Evolutionary conservation across 2,329 filamentous ascomycete species (phyloP).

Genomic region (Trichoderma asperellum): DNA sequence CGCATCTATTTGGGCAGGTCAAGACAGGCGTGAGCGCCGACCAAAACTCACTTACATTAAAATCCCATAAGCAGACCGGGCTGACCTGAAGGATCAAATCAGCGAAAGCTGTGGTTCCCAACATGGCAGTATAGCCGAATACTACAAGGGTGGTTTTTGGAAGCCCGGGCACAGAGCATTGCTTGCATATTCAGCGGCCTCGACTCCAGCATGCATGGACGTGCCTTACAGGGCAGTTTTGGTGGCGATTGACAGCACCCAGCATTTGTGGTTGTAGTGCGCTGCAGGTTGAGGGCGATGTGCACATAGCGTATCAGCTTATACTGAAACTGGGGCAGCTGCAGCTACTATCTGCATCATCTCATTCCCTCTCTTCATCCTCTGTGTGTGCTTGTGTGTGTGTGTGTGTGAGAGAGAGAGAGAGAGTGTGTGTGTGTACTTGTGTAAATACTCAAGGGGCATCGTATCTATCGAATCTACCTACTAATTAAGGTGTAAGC

Average conservation of each 20-base stretch:
- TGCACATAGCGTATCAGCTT: slow-evolving; percentile 10
- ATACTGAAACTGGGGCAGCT: neutral
- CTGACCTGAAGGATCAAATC: slow-evolving; percentile 26
- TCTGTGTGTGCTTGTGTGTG: neutral
- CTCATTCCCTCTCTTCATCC: neutral
- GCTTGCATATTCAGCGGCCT: slow-evolving; percentile 18
- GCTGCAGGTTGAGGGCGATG: neutral
- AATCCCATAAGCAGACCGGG: slow-evolving; percentile 13
- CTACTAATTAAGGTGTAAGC: no score
- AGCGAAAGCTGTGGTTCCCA: slow-evolving; percentile 22
- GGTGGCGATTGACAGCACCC: neutral
- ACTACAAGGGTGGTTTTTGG: slow-evolving; percentile 11
- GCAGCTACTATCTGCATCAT: neutral
- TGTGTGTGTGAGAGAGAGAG: no score
- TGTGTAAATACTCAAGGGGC: no score
- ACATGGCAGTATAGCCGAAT: slow-evolving; percentile 26
- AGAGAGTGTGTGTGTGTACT: no score
- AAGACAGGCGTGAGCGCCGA: neutral
- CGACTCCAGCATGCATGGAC: neutral
- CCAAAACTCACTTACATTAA: slow-evolving; percentile 4
- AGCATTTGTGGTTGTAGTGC: neutral
- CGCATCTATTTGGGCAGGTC: slow-evolving; percentile 20
- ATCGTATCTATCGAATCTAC: no score
- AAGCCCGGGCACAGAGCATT: slow-evolving; percentile 11
- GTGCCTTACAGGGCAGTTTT: neutral